Percentiles rank a stretch among this genome's conserved stretches.
Conservation (phyloP, 805 yeast genomes). For the Vanderwaltozyma polyspora region DNA sequence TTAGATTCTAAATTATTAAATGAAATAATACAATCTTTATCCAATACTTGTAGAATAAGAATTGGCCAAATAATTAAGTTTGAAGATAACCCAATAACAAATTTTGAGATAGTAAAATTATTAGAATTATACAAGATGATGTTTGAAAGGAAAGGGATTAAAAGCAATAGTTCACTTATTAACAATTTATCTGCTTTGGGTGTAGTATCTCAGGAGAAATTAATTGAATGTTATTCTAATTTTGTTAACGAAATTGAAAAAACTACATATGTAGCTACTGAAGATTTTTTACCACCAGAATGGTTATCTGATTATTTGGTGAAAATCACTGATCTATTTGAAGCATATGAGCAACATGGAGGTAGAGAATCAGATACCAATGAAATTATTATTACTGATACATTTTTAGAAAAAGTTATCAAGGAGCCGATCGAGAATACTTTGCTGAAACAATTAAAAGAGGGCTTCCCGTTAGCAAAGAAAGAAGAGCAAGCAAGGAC, state of each 20-base stretch:
- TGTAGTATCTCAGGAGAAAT: constrained; percentile 13
- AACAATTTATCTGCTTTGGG: constrained; percentile 11
- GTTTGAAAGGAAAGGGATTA: constrained; percentile 38
- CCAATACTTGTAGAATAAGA: constrained; percentile 48
- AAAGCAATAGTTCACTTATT: constrained; percentile 12
- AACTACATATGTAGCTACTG: constrained; percentile 11
- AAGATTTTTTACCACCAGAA: constrained; percentile 70
- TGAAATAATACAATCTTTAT: constrained; percentile 22
- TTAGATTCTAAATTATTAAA: constrained; percentile 21
- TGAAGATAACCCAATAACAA: constrained; percentile 44
- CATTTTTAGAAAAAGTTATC: constrained; percentile 33
- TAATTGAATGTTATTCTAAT: constrained; percentile 10
- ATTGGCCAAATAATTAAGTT: constrained; percentile 58
- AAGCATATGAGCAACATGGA: constrained; percentile 35
- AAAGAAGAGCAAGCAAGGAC: constrained; percentile 17
- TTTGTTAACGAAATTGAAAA: constrained; percentile 22
- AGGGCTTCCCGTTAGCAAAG: constrained; percentile 22
- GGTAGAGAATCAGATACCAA: constrained; percentile 26
- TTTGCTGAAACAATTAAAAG: constrained; percentile 19
- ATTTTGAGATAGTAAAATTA: constrained; percentile 50
- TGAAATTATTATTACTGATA: constrained; percentile 28
- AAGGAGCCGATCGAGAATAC: constrained; percentile 29
- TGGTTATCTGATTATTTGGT: constrained; percentile 56
- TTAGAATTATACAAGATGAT: constrained; percentile 60
- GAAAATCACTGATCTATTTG: constrained; percentile 41